Base-by-base conservation (phyloP, 768 basidiomycete genomes). In the Suillus brevipes region DNA sequence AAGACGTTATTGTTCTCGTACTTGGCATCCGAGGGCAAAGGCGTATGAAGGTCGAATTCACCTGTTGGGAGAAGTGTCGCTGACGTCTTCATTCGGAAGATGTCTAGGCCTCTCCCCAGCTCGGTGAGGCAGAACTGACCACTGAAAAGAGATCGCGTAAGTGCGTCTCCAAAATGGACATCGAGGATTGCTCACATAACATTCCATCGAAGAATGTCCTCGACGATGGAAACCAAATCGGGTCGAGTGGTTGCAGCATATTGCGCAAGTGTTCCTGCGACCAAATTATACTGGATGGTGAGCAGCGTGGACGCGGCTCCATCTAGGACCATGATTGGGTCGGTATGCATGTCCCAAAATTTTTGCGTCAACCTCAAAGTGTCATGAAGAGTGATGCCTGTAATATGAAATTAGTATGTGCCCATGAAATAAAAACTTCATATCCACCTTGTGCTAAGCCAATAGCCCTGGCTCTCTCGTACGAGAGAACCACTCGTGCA, bases 41-140 rank as follows among this genome's bases (percentile, higher is more conserved):
- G 81, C 0, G 80, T 80, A 65, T 81, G 68, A 16, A 84, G 70
- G 31, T 72, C 68, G 61, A 82, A 82, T 8, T 70, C 70, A 0
- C 82, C 83, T n/a, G 71, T 67, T 1, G 74, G 71, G 1, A 80
- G 72, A 31, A 77, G 70, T 0, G 79, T 81, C 6, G 81, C 82
- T 0, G 76, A 78, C 0, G 83, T 83, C 67, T 83, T 82, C 16
- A 83, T 58, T 68, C 82, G 77, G 20, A 73, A 60, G 18, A 74
- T 78, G 61, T 84, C 81, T 4, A 84, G 71, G n/a, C 83, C 83
- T 59, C 83, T 83, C 1, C 78, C 82, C 9, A 82, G 64, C 67
- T 84, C 83, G 1, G 83, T 83, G 43, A 84, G 67, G 58, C 77
- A 78, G 65, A 74, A 83, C 61, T 81, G 81, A 1, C 80, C 82